These are phyloP conservation scores for Phalaenopsis aphrodite DNA, from an alignment of 106 monocot genomes.

Conservation along the genomic window DNA sequence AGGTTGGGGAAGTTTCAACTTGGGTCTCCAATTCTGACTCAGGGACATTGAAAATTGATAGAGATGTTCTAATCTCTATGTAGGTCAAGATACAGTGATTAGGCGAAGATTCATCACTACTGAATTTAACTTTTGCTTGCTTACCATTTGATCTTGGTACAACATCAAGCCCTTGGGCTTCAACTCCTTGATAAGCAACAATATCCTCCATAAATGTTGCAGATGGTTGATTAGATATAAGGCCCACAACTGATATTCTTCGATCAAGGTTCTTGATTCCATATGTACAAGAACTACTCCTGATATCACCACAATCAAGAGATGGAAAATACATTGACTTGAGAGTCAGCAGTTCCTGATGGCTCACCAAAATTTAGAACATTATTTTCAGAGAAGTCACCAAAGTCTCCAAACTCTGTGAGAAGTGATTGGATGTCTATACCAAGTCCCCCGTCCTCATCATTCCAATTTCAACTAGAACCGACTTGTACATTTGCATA, in stretches of 20 bases:
- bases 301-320: conserved; percentile 55
- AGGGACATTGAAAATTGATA: too few species aligned
- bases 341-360: conserved; percentile 83
- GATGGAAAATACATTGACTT: conserved; percentile 37
- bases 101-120: too few species aligned
- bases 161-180: too few species aligned
- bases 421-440: conserved; percentile 65
- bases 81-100: too few species aligned
- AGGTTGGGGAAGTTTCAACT: too few species aligned
- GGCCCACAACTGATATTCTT: conserved; percentile 37
- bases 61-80: too few species aligned
- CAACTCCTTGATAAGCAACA: conserved; percentile 27
- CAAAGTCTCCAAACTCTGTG: conserved; percentile 78
- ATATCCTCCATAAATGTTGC: conserved; percentile 25
- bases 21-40: too few species aligned
- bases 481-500: conserved; percentile 23
- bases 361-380: conserved; percentile 77
- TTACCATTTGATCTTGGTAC: too few species aligned
- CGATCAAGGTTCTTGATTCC: conserved; percentile 51
- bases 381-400: conserved; percentile 84
- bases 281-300: conserved; percentile 28
- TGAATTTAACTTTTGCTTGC: too few species aligned
- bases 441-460: conserved; percentile 45
- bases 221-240: conserved; percentile 34
- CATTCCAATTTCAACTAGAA: conserved; percentile 56